Evolutionary conservation across 768 basidiomycete genomes (phyloP), one percentile per base, ranked within the genome.

Genomic region (Calocera cornea): DNA sequence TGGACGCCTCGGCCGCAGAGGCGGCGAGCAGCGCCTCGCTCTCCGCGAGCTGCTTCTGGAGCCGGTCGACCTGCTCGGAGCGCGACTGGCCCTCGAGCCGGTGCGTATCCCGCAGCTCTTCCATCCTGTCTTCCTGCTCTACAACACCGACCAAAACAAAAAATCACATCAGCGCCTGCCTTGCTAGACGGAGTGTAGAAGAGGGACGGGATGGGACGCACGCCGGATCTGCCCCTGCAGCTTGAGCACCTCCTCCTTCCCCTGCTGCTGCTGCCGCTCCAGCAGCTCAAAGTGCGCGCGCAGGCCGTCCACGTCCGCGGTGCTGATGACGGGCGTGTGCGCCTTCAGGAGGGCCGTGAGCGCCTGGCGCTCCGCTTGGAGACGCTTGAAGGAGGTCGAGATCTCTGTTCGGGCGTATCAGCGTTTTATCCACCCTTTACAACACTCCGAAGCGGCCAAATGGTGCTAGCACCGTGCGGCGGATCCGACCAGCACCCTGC

Each of bases 51-150:
- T 94, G 89, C 14, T 79, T 80, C 41, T 82, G 84, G 41, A 97
- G 79, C 41, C 82, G 82, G 70, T 87, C 85, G 49, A 92, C 85
- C 69, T 89, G 86, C 41, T 87, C 83, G 2, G 83, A 84, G 69
- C 89, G 89, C 16, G 92, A 94, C n/a, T 82, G 76, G 14, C 84
- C 84, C 76, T 95, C 93, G 10, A 90, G 80, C 16, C 81, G 83
- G 73, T 95, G 94, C 7, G 85, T 90, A 70, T 93, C 90, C 38
- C 86, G 86, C 0, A 97, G 78, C 74, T 97, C 93, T 70, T 90
- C 88, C 12, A 92, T 81, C 8, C 88, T 88, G 65, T 85, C 86
- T 66, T 91, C 91, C 78, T 95, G 92, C 16, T 86, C 93, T 95
- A 27, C 16, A 50, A 33, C 33, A 0, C 19, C 2, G n/a, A n/a